Percentiles rank a stretch among this genome's conserved stretches.
phyloP scores from a whole-genome alignment of 2,329 filamentous ascomycete species.

The Paramyrothecium sp. region DNA sequence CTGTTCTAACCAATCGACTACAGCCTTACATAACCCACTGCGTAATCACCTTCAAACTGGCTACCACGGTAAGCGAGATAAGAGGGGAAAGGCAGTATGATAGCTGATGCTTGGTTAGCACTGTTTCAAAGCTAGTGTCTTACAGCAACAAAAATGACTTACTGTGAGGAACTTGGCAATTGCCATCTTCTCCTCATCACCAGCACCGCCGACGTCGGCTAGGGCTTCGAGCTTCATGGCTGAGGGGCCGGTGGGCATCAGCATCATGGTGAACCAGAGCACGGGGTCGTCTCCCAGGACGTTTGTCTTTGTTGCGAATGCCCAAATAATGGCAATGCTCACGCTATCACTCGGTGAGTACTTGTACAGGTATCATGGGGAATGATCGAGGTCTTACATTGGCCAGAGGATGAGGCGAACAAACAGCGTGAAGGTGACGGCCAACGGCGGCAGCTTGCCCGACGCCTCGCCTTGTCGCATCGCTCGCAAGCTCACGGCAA shows the following conservation, averaged over 20 bases:
- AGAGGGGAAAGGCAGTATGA: background rate
- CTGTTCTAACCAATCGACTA: no score
- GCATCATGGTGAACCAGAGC: constrained; percentile 4
- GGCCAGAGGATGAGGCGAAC: constrained; percentile 1
- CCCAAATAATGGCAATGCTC: constrained; percentile 1
- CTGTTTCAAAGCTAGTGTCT: no score
- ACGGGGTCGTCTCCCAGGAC: background rate
- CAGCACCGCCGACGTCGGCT: constrained; percentile 1
- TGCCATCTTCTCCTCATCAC: constrained; percentile 1
- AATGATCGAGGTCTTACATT: background rate
- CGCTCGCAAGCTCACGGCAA: background rate
- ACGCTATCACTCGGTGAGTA: background rate
- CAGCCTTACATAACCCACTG: background rate
- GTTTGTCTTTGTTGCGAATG: background rate
- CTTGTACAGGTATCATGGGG: background rate
- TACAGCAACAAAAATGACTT: no score
- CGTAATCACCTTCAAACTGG: background rate
- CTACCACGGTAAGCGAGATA: background rate
- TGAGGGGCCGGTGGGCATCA: constrained; percentile 1
- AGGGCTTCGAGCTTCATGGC: constrained; percentile 1
- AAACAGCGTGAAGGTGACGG: background rate
- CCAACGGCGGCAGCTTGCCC: background rate
- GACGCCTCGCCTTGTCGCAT: constrained; percentile 1
- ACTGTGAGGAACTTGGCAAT: constrained; percentile 3
- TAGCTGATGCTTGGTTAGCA: background rate